Evolutionary conservation across 1,284 basidiomycete species (phyloP), one percentile per base, ranked within the genome.

Genomic region (Xerocomus minutiporus): DNA sequence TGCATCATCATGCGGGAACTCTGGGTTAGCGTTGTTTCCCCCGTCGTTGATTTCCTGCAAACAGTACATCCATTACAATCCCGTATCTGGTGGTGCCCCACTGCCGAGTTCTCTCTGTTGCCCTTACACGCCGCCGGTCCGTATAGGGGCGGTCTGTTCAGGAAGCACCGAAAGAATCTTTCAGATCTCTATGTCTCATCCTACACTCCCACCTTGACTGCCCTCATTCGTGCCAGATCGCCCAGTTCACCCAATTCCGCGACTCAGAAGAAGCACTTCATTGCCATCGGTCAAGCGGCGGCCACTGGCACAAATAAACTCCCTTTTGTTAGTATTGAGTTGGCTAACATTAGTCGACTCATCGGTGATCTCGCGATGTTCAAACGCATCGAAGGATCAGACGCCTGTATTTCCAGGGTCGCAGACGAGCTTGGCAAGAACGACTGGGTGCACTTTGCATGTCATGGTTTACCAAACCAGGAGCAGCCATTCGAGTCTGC

Each of bases 141-240:
- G 6, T 38, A 38, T 20, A 20, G 7, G 17, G 26, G 2, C 3
- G 20, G 47, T 11, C 25, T 58, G 7, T 46, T 54, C 0, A 38
- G 7, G 3, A 7, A 45, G 3, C 35, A 8, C 17, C 17, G 48
- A 5, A 12, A 13, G 9, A 57, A 51, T 26, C 50, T 73, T 8
- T 56, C 59, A 0, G 60, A 70, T 29, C 20, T 63, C 3, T 70
- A 61, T 36, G 51, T 72, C 5, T 69, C 66, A 0, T 75, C 71
- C 0, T 73, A 73, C 41, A 70, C 64, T 0, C 64, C 68, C 0
- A 68, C 65, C n/a, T 38, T 38, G 35, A 38, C 35, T 17, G 36
- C 36, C 17, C 36, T 38, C 8, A 20, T 38, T 38, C 36, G 36
- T 38, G 36, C 36, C n/a, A 38, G 36, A 38, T 9, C 36, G 36